phyloP scores from a whole-genome alignment of 2,329 filamentous ascomycete species.

The Fusarium cyanostomum region DNA sequence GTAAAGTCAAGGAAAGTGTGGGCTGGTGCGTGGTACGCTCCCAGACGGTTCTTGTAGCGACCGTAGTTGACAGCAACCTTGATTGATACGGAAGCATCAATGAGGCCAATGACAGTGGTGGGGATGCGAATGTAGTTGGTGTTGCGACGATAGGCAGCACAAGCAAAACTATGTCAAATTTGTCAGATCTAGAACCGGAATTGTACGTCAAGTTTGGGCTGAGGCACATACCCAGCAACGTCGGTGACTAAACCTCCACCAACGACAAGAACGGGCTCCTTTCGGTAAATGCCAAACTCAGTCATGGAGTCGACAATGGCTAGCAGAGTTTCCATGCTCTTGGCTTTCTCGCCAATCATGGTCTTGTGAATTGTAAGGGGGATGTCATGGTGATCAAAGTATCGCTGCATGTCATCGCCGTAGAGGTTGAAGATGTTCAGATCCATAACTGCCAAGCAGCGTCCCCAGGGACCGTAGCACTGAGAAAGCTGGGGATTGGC shows the following conservation, averaged over 20 bases:
- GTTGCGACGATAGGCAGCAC: constrained; percentile 75
- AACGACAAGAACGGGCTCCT: constrained; percentile 73
- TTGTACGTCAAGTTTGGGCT: constrained; percentile 33
- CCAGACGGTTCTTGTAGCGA: constrained; percentile 78
- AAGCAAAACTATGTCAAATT: constrained; percentile 67
- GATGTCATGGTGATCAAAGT: constrained; percentile 72
- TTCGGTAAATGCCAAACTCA: constrained; percentile 75
- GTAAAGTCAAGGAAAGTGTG: constrained; percentile 79
- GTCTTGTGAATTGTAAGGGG: constrained; percentile 74
- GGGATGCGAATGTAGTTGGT: constrained; percentile 79
- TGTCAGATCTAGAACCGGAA: background rate
- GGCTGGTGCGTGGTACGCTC: constrained; percentile 76
- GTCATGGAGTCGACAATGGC: constrained; percentile 79
- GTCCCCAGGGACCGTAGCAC: constrained; percentile 72
- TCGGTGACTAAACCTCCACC: constrained; percentile 77
- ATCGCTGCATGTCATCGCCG: constrained; percentile 70
- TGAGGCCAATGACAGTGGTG: constrained; percentile 78
- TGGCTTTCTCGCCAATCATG: constrained; percentile 79
- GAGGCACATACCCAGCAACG: constrained; percentile 71
- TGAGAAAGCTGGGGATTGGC: constrained; percentile 69
- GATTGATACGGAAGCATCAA: constrained; percentile 79
- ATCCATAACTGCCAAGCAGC: constrained; percentile 75
- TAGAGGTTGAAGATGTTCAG: constrained; percentile 76
- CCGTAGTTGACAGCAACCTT: constrained; percentile 83
- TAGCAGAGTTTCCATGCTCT: constrained; percentile 75